Conservation (phyloP, 192 early-diverging fungal genomes). For the Chytriomyces hyalinus region DNA sequence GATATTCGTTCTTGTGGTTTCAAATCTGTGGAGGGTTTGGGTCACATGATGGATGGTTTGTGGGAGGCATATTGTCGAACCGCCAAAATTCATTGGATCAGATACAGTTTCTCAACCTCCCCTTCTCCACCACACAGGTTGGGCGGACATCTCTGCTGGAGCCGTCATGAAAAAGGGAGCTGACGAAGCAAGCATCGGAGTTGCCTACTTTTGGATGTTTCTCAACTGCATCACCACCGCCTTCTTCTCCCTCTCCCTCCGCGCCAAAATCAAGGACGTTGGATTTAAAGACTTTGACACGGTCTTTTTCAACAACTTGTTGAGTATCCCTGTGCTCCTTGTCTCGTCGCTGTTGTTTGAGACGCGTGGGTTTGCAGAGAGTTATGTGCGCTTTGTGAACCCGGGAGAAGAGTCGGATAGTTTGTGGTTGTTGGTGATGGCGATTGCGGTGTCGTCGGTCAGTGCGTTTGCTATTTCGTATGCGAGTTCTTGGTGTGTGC, state of each 20-base stretch:
- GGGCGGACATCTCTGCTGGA: conserved; percentile 48
- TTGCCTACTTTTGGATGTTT: conserved; percentile 79
- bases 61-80: not conserved
- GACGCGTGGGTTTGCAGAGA: conserved; percentile 13
- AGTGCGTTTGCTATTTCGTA: conserved; percentile 92
- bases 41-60: not conserved
- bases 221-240: conserved; percentile 91
- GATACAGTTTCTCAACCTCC: not conserved
- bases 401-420: conserved; percentile 32
- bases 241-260: conserved; percentile 87
- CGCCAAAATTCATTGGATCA: not conserved
- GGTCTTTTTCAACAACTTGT: conserved; percentile 96
- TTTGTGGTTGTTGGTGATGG: conserved; percentile 46
- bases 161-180: conserved; percentile 35
- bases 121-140: conserved; percentile 23
- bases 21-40: not conserved
- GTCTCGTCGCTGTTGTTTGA: conserved; percentile 49
- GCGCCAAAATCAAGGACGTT: conserved; percentile 84
- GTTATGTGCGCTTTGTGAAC: conserved; percentile 43
- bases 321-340: conserved; percentile 77
- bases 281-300: conserved; percentile 98
- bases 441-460: conserved; percentile 79
- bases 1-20: not conserved
- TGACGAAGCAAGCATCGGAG: conserved; percentile 22
- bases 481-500: conserved; percentile 79